A percentile compares a stretch with the other conserved stretches of the same genome.
These are phyloP conservation scores for Flaveria bidentis DNA, from an alignment of 129 eudicot species.

Conservation along the genomic window DNA sequence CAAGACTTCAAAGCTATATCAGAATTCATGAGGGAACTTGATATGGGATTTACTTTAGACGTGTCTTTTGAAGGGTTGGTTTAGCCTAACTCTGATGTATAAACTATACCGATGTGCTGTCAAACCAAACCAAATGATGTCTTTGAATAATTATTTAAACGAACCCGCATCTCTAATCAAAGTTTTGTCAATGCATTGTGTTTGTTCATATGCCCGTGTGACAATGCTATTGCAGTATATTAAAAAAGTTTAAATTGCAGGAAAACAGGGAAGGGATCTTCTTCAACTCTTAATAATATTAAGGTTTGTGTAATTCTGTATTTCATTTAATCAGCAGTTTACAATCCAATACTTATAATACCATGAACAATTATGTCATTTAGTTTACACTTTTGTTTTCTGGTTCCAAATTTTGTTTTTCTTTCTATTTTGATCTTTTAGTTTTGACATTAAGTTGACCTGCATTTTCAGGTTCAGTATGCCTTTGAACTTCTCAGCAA, in stretches of 20 bases:
- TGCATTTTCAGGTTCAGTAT: constrained; percentile 57
- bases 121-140: background rate
- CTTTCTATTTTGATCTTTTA: background rate
- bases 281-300: constrained; percentile 51
- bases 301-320: constrained; percentile 49
- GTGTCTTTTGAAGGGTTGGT: constrained; percentile 2
- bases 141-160: background rate
- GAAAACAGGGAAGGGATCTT: constrained; percentile 51
- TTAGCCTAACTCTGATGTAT: background rate
- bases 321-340: constrained; percentile 13
- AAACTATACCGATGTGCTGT: background rate
- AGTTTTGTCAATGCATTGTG: background rate
- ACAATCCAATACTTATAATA: constrained; percentile 12
- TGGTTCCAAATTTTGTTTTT: background rate
- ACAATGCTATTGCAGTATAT: constrained; percentile 1
- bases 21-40: background rate
- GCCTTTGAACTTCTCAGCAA: constrained; percentile 85
- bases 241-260: constrained; percentile 43
- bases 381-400: constrained; percentile 1
- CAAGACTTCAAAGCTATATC: background rate
- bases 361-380: constrained; percentile 10
- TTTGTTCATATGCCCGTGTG: background rate
- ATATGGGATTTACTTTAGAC: background rate
- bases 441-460: constrained; percentile 5
- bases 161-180: background rate